These are phyloP conservation scores for Chaetomium olivaceum DNA, from an alignment of 2,329 filamentous ascomycete species.

Conservation along the genomic window DNA sequence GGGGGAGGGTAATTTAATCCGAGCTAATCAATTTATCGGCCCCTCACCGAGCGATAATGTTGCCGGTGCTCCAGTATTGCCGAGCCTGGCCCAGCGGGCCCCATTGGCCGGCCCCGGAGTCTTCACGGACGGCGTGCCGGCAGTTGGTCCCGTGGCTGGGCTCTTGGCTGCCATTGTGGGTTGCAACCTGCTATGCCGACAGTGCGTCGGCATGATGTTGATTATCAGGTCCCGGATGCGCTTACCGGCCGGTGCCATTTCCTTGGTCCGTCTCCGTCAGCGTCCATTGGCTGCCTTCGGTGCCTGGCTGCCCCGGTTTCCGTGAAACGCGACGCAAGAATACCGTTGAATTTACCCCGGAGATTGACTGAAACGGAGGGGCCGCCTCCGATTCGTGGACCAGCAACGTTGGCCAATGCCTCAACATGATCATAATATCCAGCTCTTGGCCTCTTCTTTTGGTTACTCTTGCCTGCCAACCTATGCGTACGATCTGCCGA, in stretches of 20 bases:
- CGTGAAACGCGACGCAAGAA: conserved; percentile 9
- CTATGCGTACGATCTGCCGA: background rate
- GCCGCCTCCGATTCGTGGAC: conserved; percentile 27
- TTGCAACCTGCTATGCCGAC: background rate
- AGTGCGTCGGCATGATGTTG: conserved; percentile 17
- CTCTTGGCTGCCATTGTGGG: conserved; percentile 12
- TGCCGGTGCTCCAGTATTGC: conserved; percentile 16
- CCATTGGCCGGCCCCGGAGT: conserved; percentile 21
- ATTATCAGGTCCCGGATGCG: conserved; percentile 18
- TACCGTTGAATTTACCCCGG: conserved; percentile 26
- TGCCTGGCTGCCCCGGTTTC: background rate
- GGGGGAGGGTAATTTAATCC: conserved; percentile 14
- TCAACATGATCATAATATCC: background rate
- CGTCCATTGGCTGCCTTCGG: conserved; percentile 10
- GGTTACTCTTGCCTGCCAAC: background rate
- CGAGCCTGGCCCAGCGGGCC: conserved; percentile 8
- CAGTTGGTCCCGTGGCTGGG: conserved; percentile 18
- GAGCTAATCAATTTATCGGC: conserved; percentile 25
- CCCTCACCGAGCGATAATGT: conserved; percentile 22
- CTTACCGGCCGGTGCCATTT: conserved; percentile 17
- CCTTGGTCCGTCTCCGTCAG: background rate
- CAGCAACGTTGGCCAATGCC: background rate
- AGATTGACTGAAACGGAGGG: conserved; percentile 27
- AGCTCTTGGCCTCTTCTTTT: conserved; percentile 9
- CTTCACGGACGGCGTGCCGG: conserved; percentile 15